Percentiles rank a stretch among this genome's conserved stretches.
These are phyloP conservation scores for Boletellus deceptivus DNA, from an alignment of 1,284 basidiomycete species.

Conservation along the genomic window DNA sequence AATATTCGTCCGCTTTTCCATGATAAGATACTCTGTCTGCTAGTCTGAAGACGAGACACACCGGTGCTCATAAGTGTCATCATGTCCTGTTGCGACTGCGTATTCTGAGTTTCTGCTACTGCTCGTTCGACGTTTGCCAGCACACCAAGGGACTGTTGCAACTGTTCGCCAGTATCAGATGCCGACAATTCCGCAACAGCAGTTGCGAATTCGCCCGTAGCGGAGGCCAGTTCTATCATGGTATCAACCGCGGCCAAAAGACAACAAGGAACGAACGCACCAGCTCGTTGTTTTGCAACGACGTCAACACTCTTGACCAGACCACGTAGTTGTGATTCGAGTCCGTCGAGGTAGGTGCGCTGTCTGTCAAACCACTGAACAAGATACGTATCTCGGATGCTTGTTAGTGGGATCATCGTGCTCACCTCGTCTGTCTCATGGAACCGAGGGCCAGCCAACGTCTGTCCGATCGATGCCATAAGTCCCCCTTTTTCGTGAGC, in stretches of 20 bases:
- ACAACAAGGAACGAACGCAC: conserved; percentile 37
- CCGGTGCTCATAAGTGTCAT: conserved; percentile 75
- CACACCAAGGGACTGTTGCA: conserved; percentile 64
- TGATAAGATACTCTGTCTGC: conserved; percentile 15
- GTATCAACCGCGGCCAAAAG: background rate
- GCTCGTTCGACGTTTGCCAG: conserved; percentile 73
- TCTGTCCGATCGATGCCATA: conserved; percentile 77
- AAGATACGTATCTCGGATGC: background rate
- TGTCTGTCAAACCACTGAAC: conserved; percentile 90
- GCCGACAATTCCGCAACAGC: conserved; percentile 63
- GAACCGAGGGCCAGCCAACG: conserved; percentile 80
- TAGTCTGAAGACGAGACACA: conserved; percentile 23
- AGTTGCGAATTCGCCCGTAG: conserved; percentile 72
- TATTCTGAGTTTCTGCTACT: conserved; percentile 66
- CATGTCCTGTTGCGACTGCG: conserved; percentile 78
- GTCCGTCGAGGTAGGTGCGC: conserved; percentile 80
- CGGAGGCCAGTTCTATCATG: conserved; percentile 60
- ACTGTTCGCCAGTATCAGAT: conserved; percentile 73
- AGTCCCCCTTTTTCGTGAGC: conserved; percentile 75
- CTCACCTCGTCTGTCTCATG: conserved; percentile 88
- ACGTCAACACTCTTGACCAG: conserved; percentile 83
- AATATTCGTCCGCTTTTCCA: conserved; percentile 80
- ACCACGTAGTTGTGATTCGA: conserved; percentile 86
- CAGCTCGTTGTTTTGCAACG: conserved; percentile 78
- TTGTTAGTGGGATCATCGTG: background rate